Conservation (phyloP, 495 filamentous ascomycete genomes). For the Amphirosellinia nigrospora region DNA sequence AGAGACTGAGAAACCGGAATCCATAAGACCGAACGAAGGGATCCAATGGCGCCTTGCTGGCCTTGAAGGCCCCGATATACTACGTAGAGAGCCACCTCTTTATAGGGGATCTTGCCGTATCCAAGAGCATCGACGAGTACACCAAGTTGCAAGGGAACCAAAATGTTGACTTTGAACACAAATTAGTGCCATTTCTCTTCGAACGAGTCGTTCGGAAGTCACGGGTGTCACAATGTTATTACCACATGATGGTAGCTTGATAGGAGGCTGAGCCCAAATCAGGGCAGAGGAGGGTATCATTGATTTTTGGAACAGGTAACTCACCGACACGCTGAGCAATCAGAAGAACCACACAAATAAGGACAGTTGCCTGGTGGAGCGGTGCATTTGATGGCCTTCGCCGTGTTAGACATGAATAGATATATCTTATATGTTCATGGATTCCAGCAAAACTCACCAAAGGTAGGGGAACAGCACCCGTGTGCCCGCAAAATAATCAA, state of each 20-base stretch:
- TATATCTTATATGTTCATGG: constrained; percentile 10
- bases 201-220: too few relatives aligned
- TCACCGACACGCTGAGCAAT: constrained; percentile 29
- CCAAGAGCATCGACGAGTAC: constrained; percentile 67
- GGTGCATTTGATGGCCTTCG: constrained; percentile 33
- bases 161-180: constrained; percentile 59
- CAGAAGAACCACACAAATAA: constrained; percentile 31
- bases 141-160: constrained; percentile 72
- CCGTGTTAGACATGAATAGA: constrained; percentile 23
- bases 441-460: constrained; percentile 56
- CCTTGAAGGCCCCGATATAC: constrained; percentile 76
- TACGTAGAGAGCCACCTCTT: constrained; percentile 72
- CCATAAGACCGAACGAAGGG: constrained; percentile 73
- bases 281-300: neutral
- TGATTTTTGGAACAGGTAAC: constrained; percentile 58
- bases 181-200: neutral
- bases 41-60: constrained; percentile 74
- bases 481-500: constrained; percentile 80
- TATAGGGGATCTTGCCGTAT: constrained; percentile 25
- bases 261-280: neutral
- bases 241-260: neutral
- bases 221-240: neutral
- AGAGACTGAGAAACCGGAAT: constrained; percentile 86
- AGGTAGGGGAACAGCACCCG: constrained; percentile 79
- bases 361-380: constrained; percentile 31